Percentiles rank a stretch among this genome's conserved stretches.
Conservation (phyloP, 2,329 filamentous ascomycete species). For the Penicillium sp. region DNA sequence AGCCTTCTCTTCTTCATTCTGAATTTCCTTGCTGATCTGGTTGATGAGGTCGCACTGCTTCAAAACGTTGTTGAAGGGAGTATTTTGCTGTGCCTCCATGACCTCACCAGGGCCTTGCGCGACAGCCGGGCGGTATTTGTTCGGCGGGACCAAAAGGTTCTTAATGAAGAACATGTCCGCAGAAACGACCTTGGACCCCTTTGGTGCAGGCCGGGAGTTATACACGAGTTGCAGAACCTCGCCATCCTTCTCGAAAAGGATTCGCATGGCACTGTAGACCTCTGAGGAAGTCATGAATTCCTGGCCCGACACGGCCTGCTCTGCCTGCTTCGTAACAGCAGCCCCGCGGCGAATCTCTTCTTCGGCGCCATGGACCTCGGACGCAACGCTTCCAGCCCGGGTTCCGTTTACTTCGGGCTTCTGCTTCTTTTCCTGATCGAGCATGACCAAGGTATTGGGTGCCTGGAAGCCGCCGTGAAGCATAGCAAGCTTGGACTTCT, state of each 20-base stretch:
- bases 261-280: slow-evolving; percentile 71
- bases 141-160: slow-evolving; percentile 83
- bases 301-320: slow-evolving; percentile 51
- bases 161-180: slow-evolving; percentile 95
- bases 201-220: slow-evolving; percentile 66
- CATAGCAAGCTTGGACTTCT: slow-evolving; percentile 77
- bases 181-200: slow-evolving; percentile 57
- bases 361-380: slow-evolving; percentile 56
- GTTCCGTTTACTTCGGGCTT: slow-evolving; percentile 33
- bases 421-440: slow-evolving; percentile 48
- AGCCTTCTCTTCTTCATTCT: slow-evolving; percentile 47
- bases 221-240: slow-evolving; percentile 85
- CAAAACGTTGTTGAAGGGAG: slow-evolving; percentile 80
- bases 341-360: slow-evolving; percentile 58
- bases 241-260: slow-evolving; percentile 83
- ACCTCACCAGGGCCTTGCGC: slow-evolving; percentile 77
- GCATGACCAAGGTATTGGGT: slow-evolving; percentile 66
- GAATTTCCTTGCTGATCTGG: slow-evolving; percentile 70
- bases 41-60: slow-evolving; percentile 70
- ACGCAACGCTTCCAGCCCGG: slow-evolving; percentile 39
- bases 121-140: slow-evolving; percentile 84
- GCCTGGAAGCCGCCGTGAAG: slow-evolving; percentile 65
- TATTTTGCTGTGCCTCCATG: slow-evolving; percentile 84
- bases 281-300: slow-evolving; percentile 80
- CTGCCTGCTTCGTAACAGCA: slow-evolving; percentile 32